Percentiles rank a stretch among this genome's conserved stretches.
Conservation (phyloP, 768 basidiomycete species). For the Psilocybe cubensis region DNA sequence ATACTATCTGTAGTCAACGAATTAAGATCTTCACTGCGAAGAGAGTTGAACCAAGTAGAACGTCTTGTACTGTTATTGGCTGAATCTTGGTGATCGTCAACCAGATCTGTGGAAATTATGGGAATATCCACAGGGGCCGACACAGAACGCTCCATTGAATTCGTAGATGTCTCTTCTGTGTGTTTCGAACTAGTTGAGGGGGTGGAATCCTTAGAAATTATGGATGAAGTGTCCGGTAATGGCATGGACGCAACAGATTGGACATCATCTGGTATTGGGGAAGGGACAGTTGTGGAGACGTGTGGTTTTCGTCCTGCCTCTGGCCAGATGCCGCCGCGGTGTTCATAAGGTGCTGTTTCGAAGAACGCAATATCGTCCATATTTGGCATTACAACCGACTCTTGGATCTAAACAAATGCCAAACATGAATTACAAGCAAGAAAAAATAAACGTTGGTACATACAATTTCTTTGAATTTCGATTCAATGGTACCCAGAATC, state of each 20-base stretch:
- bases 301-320: constrained; percentile 55
- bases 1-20: constrained; percentile 24
- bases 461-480: constrained; percentile 87
- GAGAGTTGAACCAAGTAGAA: constrained; percentile 58
- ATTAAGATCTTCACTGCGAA: constrained; percentile 40
- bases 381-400: constrained; percentile 94
- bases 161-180: constrained; percentile 3
- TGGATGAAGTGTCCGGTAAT: constrained; percentile 24
- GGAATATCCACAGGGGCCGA: constrained; percentile 13
- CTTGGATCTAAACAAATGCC: constrained; percentile 66
- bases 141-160: constrained; percentile 8
- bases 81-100: constrained; percentile 18
- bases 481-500: constrained; percentile 89
- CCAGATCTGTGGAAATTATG: constrained; percentile 5
- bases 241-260: constrained; percentile 42
- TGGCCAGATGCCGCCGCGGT: constrained; percentile 89
- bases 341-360: constrained; percentile 64
- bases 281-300: constrained; percentile 15
- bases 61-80: constrained; percentile 42
- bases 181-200: not conserved
- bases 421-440: not conserved
- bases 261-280: constrained; percentile 28
- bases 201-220: constrained; percentile 9
- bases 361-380: constrained; percentile 99
- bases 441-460: constrained; percentile 24